phyloP scores from a whole-genome alignment of 1,139 yeast genomes.

The Lodderomyces theae region DNA sequence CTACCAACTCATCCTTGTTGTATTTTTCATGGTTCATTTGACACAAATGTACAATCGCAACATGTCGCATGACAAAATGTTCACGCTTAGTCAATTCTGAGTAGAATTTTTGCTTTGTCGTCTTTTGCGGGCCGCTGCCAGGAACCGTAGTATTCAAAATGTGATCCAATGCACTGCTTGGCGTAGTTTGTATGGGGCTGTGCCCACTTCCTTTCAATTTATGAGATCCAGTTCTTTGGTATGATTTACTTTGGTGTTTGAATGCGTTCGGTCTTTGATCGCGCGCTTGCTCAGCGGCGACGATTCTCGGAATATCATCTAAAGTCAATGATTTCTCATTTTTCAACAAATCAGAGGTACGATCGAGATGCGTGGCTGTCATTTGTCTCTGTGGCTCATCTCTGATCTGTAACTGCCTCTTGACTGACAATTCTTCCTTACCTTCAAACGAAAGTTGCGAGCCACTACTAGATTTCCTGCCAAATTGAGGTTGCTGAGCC shows the following conservation, averaged over 20 bases:
- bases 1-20: conserved; percentile 50
- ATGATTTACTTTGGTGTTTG: conserved; percentile 58
- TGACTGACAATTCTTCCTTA: conserved; percentile 35
- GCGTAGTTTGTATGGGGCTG: conserved; percentile 10
- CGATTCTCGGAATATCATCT: conserved; percentile 95
- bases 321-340: conserved; percentile 84
- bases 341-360: conserved; percentile 67
- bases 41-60: conserved; percentile 64
- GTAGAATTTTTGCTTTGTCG: conserved; percentile 46
- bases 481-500: background rate
- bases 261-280: conserved; percentile 87
- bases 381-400: conserved; percentile 42
- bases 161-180: conserved; percentile 14
- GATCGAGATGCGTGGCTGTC: conserved; percentile 37
- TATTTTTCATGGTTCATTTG: conserved; percentile 37
- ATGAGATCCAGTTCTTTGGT: conserved; percentile 27
- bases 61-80: conserved; percentile 60
- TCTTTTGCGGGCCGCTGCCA: conserved; percentile 3
- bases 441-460: conserved; percentile 18
- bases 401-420: conserved; percentile 38
- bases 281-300: conserved; percentile 95
- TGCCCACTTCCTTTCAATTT: conserved; percentile 18
- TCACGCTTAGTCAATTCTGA: conserved; percentile 69
- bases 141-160: conserved; percentile 12
- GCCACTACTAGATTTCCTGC: conserved; percentile 12